Base-by-base conservation (phyloP, 2,329 filamentous ascomycete genomes). In the Ophiostoma ulmi region DNA sequence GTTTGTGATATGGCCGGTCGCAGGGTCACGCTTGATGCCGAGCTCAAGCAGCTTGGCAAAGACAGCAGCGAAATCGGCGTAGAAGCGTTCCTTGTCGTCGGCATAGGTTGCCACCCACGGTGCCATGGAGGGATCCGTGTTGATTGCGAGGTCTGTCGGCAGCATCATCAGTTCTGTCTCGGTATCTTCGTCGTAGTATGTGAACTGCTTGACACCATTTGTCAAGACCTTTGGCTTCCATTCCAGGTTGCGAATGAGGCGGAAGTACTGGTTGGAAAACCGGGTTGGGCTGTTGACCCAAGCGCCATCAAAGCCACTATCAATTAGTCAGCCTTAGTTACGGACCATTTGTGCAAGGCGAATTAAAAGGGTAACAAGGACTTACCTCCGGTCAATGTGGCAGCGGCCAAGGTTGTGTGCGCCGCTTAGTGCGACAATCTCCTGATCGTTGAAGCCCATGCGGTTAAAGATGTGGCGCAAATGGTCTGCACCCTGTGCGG, bases 361-460 rank as follows among this genome's bases (percentile, higher is more conserved):
- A 26, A 26, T 26, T 11, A 26, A 6, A 48, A 4, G 20, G 52
- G 7, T 22, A 11, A 10, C 38, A 13, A n/a, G 26, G n/a, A 61
- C 22, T 35, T 20, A 61, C 58, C 58, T 61, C 26, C 94, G 92
- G 81, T 96, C 91, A 11, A 88, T 85, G 85, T 98, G 94, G 84
- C 77, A 96, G 75, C 94, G 92, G 73, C 94, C 94, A 44, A 97
- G 87, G 70, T 92, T 91, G 83, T 97, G 93, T 67, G 91, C 93
- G 75, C 93, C 93, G 36, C 86, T 85, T 68, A 98, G 87, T 38
- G 94, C 94, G 65, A 97, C 94, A 79, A 98, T 98, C 82, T 97
- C 94, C 77, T 91, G 92, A 83, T 98, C 94, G 81, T 95, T 91
- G 86, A 97, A 98, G 75, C 94, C 94, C 94, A 97, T 98, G 79